Percentiles rank a stretch among this genome's conserved stretches.
Evolutionary conservation across 306 rosid species (phyloP).

Genomic region (Crotalaria pallida): DNA sequence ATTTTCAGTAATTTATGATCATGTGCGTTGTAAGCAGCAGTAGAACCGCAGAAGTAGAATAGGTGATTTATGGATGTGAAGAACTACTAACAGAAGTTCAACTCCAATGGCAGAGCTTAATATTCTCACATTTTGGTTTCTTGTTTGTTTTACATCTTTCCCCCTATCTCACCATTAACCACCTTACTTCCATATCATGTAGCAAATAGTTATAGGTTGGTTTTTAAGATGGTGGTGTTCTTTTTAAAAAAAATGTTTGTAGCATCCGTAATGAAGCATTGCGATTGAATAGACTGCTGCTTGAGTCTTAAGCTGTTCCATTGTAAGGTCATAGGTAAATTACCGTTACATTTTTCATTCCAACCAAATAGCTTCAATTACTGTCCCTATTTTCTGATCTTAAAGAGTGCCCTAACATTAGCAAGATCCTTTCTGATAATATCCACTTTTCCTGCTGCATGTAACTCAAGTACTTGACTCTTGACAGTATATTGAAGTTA

Average conservation of each 20-base stretch:
- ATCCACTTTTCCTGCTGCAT: neutral
- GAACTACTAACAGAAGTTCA: neutral
- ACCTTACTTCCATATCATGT: neutral
- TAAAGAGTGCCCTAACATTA: no score
- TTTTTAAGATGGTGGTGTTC: neutral
- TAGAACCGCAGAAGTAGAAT: neutral
- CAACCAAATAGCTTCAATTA: neutral
- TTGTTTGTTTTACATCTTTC: neutral
- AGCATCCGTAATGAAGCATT: neutral
- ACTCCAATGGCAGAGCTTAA: no score
- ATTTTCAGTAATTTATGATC: neutral
- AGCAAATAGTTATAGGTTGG: neutral
- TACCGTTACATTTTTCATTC: neutral
- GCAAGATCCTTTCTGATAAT: neutral
- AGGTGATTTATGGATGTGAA: constrained; percentile 5
- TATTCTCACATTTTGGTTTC: neutral
- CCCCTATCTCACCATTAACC: neutral
- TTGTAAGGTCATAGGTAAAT: neutral
- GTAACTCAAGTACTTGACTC: neutral
- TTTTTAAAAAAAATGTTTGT: neutral
- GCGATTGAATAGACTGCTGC: neutral
- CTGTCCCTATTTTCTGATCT: neutral
- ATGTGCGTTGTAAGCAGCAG: no score
- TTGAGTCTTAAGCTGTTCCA: neutral
- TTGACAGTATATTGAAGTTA: neutral